Base-by-base conservation (phyloP, 768 basidiomycete genomes). In the Crepidotus variabilis region DNA sequence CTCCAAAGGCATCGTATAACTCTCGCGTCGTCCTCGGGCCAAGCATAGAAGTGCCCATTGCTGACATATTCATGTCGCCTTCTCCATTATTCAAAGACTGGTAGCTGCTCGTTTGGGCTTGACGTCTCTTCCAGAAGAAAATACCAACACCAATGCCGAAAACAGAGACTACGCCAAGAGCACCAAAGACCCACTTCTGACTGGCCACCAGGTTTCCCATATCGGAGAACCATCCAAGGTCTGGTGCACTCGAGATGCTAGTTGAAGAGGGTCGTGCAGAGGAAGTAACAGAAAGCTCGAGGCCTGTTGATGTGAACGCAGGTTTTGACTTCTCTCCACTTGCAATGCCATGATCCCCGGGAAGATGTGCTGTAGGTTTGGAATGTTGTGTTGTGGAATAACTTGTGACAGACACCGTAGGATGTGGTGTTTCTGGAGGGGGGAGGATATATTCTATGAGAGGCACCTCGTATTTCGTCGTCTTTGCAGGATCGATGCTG, bases 1-100 rank as follows among this genome's bases (percentile, higher is more conserved):
- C 93, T 34, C 93, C 94, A 72, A 98, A 98, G 16, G 96, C 95
- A 71, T 98, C 94, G 65, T 98, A 98, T 59, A 99, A 67, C 71
- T 98, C 96, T 73, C 89, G 89, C 50, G 94, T 90, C 18, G 73
- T 72, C 50, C 86, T 78, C 35, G 79, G 74, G 28, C 64, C 73
- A 32, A 67, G 61, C 20, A 65, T 61, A 21, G 70, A 56, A 24
- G 75, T 70, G 18, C 81, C 76, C 28, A 97, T 69, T 3, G 87
- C 68, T 50, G 79, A 83, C 92, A 98, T 93, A 7, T 86, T 84
- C 53, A 95, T 70, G 50, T 88, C 88, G 52, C 90, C 88, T 32
- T 79, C 82, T 21, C 66, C 82, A 2, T 80, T 77, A 2, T 80
- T 78, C 24, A 94, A 69, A 14, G 79, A 77, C 13, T 78, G 76